Evolutionary conservation across 2,329 filamentous ascomycete genomes (phyloP).

Genomic region (Diplocarpon rosae): DNA sequence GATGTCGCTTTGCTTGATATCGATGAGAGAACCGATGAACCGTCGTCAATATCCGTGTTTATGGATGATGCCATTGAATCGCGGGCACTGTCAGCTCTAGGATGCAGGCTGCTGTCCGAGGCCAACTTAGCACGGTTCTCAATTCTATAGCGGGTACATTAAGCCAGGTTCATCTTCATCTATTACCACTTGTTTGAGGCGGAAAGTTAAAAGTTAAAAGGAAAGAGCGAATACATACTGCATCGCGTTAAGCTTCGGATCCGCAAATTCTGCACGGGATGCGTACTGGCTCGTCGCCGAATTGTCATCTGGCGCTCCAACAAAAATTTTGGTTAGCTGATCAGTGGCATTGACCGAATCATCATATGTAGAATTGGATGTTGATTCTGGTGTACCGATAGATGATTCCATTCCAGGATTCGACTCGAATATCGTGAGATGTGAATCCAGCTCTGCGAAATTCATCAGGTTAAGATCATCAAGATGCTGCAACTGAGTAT

Average conservation of each 20-base stretch:
- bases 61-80: slow-evolving; percentile 43
- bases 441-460: slow-evolving; percentile 29
- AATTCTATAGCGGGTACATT: slow-evolving; percentile 18
- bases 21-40: slow-evolving; percentile 39
- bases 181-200: slow-evolving; percentile 1
- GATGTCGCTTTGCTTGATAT: slow-evolving; percentile 54
- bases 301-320: slow-evolving; percentile 19
- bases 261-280: slow-evolving; percentile 12
- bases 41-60: slow-evolving; percentile 38
- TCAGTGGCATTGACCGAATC: slow-evolving; percentile 18
- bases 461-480: slow-evolving; percentile 30
- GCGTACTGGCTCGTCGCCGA: slow-evolving; percentile 11
- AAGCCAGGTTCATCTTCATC: slow-evolving; percentile 11
- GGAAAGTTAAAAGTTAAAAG: slow-evolving; percentile 7
- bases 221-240: slow-evolving; percentile 21
- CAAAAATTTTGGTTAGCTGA: slow-evolving; percentile 20
- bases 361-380: slow-evolving; percentile 22
- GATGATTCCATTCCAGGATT: slow-evolving; percentile 21
- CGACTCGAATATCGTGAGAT: slow-evolving; percentile 28
- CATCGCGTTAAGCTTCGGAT: slow-evolving; percentile 15
- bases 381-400: slow-evolving; percentile 18
- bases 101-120: slow-evolving; percentile 21
- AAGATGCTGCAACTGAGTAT: slow-evolving; percentile 26
- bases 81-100: slow-evolving; percentile 26
- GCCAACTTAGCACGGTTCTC: slow-evolving; percentile 15